A percentile compares a stretch with the other conserved stretches of the same genome.
These are phyloP conservation scores for Flaveria trinervia DNA, from an alignment of 129 eudicot genomes.

Conservation along the genomic window DNA sequence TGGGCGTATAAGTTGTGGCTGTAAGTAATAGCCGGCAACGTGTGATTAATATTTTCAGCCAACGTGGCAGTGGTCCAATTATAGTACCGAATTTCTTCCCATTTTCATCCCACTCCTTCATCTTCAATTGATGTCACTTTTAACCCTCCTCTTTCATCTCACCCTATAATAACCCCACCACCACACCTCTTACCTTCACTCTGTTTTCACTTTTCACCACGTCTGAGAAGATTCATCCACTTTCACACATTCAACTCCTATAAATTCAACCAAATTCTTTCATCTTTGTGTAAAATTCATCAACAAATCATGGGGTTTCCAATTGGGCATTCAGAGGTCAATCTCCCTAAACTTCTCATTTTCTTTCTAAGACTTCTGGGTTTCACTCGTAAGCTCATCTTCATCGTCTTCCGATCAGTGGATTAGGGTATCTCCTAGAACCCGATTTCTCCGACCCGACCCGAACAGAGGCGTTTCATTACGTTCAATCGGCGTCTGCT, in stretches of 20 bases:
- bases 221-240: neutral
- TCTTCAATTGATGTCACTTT: neutral
- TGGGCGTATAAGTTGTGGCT: no score
- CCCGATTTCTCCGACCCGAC: conserved; percentile 54
- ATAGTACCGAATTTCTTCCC: conserved; percentile 13
- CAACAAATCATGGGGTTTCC: conserved; percentile 72
- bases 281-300: neutral
- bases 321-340: conserved; percentile 62
- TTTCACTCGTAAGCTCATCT: conserved; percentile 47
- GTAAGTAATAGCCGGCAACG: conserved; percentile 14
- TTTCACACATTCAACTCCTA: neutral
- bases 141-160: neutral
- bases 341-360: conserved; percentile 62
- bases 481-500: conserved; percentile 51
- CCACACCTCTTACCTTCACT: conserved; percentile 12
- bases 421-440: conserved; percentile 67
- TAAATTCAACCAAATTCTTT: neutral
- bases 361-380: conserved; percentile 53
- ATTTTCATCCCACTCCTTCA: neutral
- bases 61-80: conserved; percentile 43
- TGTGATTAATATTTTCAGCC: conserved; percentile 33
- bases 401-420: conserved; percentile 27
- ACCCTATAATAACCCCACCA: conserved; percentile 19
- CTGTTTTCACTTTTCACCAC: neutral
- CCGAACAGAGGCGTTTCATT: conserved; percentile 11